These are phyloP conservation scores for Ceratocystis ficicola DNA, from an alignment of 2,329 filamentous ascomycete species.

Conservation along the genomic window DNA sequence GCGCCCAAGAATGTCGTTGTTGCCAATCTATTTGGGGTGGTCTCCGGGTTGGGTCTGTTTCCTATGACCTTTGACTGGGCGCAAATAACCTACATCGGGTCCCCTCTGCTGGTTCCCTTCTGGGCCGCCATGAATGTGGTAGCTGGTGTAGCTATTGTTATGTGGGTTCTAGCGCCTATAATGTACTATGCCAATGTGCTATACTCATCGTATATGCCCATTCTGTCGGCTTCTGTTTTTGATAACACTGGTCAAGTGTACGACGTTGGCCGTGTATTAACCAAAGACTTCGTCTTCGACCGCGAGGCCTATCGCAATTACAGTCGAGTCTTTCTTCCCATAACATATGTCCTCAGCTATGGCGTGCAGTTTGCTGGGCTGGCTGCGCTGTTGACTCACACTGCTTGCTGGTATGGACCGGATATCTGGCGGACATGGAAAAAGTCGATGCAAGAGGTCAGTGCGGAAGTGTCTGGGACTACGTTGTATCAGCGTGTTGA, in stretches of 20 bases:
- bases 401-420: slow-evolving; percentile 69
- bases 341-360: slow-evolving; percentile 79
- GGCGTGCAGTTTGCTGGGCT: slow-evolving; percentile 76
- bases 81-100: slow-evolving; percentile 79
- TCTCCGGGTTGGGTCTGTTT: slow-evolving; percentile 72
- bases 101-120: slow-evolving; percentile 70
- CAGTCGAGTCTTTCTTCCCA: slow-evolving; percentile 71
- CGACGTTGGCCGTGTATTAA: slow-evolving; percentile 69
- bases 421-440: slow-evolving; percentile 72
- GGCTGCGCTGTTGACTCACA: slow-evolving; percentile 68
- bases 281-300: slow-evolving; percentile 66
- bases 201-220: slow-evolving; percentile 75
- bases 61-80: slow-evolving; percentile 87
- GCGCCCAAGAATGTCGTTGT: slow-evolving; percentile 76
- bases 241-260: slow-evolving; percentile 73
- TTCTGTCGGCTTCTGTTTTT: slow-evolving; percentile 72
- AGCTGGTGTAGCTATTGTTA: slow-evolving; percentile 64
- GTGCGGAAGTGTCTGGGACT: slow-evolving; percentile 35
- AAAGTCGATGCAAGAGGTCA: slow-evolving; percentile 52
- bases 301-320: slow-evolving; percentile 64
- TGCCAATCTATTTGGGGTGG: slow-evolving; percentile 73
- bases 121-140: slow-evolving; percentile 80
- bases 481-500: slow-evolving; percentile 42
- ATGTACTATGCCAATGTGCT: slow-evolving; percentile 71
- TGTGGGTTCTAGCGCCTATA: slow-evolving; percentile 73